phyloP scores from a whole-genome alignment of 2,329 filamentous ascomycete genomes.

The Chrysoporthe austroafricana region DNA sequence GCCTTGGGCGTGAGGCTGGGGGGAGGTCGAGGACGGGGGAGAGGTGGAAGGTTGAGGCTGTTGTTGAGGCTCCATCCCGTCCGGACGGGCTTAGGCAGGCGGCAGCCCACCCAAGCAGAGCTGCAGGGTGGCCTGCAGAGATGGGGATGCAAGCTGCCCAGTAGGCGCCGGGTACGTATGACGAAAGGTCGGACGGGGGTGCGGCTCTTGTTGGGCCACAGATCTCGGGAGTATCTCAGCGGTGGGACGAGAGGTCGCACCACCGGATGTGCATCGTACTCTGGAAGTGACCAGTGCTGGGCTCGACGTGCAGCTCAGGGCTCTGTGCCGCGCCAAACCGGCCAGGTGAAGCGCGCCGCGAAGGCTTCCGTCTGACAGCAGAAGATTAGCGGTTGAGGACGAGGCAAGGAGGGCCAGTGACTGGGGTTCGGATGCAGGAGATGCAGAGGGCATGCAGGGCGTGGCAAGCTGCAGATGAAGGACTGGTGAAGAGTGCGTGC shows the following conservation, averaged over 20 bases:
- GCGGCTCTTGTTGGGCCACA: conserved; percentile 22
- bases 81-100: conserved; percentile 23
- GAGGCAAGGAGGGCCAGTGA: background rate
- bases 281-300: background rate
- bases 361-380: background rate
- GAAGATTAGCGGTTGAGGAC: conserved; percentile 1
- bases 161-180: conserved; percentile 9
- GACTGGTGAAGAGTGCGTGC: background rate
- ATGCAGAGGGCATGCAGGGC: conserved; percentile 5
- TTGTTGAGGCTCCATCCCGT: conserved; percentile 25
- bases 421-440: background rate
- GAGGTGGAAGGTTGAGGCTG: conserved; percentile 14
- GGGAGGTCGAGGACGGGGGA: conserved; percentile 18
- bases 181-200: conserved; percentile 21
- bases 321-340: background rate
- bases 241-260: conserved; percentile 8
- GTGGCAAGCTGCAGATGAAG: background rate
- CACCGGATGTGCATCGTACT: conserved; percentile 8
- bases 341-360: background rate
- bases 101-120: conserved; percentile 23
- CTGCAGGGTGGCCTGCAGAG: conserved; percentile 24
- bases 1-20: conserved; percentile 5
- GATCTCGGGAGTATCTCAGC: conserved; percentile 7
- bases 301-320: background rate
- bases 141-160: conserved; percentile 12